Evolutionary conservation across 495 filamentous ascomycete species (phyloP).

Genomic region (Corynascus novoguineensis): DNA sequence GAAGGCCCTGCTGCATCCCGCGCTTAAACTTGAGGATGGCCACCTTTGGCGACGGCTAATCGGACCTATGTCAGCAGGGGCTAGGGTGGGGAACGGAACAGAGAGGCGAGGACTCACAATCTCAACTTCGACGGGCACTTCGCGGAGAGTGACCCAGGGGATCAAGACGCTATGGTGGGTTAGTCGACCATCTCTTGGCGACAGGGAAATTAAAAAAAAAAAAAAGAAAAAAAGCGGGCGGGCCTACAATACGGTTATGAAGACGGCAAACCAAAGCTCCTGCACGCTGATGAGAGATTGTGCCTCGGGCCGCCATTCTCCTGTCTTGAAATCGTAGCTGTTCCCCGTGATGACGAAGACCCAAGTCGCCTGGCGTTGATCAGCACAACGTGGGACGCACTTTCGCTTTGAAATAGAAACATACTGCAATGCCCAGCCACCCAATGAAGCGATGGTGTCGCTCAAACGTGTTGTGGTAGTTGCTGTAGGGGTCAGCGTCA

Average conservation of each 20-base stretch:
- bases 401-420: too few species aligned
- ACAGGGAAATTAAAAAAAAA: too few species aligned
- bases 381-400: background rate
- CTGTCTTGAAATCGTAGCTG: slow-evolving; percentile 34
- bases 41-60: slow-evolving; percentile 40
- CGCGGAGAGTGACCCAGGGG: slow-evolving; percentile 41
- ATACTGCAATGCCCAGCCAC: slow-evolving; percentile 40
- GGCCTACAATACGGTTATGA: slow-evolving; percentile 43
- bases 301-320: slow-evolving; percentile 34
- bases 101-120: slow-evolving; percentile 27
- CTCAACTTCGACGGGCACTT: slow-evolving; percentile 41
- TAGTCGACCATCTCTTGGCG: slow-evolving; percentile 17
- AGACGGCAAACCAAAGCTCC: slow-evolving; percentile 43
- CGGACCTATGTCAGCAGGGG: slow-evolving; percentile 13
- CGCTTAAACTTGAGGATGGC: slow-evolving; percentile 38
- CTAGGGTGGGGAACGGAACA: background rate
- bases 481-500: slow-evolving; percentile 16
- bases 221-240: background rate
- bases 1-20: slow-evolving; percentile 44
- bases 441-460: slow-evolving; percentile 43
- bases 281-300: slow-evolving; percentile 36
- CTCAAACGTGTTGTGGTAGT: slow-evolving; percentile 39
- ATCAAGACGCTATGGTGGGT: slow-evolving; percentile 35
- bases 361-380: slow-evolving; percentile 34
- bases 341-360: slow-evolving; percentile 39